Conservation (phyloP, 2,329 filamentous ascomycete genomes). For the Raffaelea albimanens region DNA sequence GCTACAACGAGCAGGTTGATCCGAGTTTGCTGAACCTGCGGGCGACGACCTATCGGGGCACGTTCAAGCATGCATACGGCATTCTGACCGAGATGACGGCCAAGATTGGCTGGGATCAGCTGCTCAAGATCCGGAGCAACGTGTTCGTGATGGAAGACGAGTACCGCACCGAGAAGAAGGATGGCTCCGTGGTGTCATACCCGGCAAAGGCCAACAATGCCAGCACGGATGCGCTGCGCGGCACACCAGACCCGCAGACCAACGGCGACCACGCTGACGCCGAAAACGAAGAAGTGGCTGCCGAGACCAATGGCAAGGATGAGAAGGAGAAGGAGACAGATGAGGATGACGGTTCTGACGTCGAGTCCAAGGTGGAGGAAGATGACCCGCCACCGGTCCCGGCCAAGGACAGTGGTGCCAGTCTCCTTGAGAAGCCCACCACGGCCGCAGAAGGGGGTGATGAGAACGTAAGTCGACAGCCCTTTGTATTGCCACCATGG, state of each 20-base stretch:
- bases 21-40: constrained; percentile 77
- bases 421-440: constrained; percentile 73
- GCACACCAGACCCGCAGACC: constrained; percentile 52
- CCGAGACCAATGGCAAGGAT: constrained; percentile 10
- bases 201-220: constrained; percentile 49
- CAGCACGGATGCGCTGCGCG: constrained; percentile 69
- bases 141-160: constrained; percentile 99
- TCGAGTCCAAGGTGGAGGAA: constrained; percentile 17
- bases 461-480: constrained; percentile 46
- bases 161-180: constrained; percentile 80
- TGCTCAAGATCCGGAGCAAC: constrained; percentile 87
- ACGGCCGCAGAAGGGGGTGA: constrained; percentile 71
- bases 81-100: constrained; percentile 92
- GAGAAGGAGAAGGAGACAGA: constrained; percentile 18
- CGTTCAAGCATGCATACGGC: constrained; percentile 89
- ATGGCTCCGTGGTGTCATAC: constrained; percentile 34
- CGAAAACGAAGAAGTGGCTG: neutral
- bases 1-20: constrained; percentile 78
- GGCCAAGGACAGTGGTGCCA: constrained; percentile 18
- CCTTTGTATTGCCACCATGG: too few relatives aligned
- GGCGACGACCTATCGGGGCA: constrained; percentile 85
- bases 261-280: constrained; percentile 32
- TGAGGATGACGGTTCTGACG: constrained; percentile 22
- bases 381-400: constrained; percentile 11
- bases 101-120: constrained; percentile 95